These are phyloP conservation scores for Geotrichum reessii DNA, from an alignment of 1,139 yeast genomes.

Conservation along the genomic window DNA sequence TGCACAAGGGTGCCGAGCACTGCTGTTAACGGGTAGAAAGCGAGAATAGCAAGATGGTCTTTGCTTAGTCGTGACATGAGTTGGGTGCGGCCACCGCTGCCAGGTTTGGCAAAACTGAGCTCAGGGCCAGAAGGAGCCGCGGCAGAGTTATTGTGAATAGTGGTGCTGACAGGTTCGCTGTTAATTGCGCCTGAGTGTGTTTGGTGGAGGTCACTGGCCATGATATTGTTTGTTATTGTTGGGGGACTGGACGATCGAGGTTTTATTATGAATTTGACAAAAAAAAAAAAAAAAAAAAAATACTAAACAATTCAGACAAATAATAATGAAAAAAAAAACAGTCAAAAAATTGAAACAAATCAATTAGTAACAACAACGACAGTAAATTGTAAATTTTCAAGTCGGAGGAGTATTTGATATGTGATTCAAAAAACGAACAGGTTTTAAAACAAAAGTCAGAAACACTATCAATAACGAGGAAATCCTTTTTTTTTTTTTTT, in stretches of 20 bases:
- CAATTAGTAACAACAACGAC: no score
- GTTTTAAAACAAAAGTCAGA: no score
- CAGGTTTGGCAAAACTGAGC: neutral
- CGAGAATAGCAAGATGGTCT: conserved; percentile 16
- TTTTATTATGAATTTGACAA: neutral
- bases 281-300: neutral
- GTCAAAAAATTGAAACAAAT: neutral
- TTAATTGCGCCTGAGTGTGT: neutral
- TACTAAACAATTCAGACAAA: neutral
- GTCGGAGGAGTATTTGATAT: no score
- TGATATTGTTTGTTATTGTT: neutral
- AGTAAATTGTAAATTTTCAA: neutral
- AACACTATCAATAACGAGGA: no score
- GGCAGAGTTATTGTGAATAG: neutral
- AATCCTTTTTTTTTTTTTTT: no score
- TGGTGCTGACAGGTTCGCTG: no score
- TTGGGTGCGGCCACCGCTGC: no score
- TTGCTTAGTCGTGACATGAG: neutral
- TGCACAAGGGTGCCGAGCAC: conserved; percentile 31
- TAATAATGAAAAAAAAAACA: neutral
- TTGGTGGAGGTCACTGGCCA: neutral
- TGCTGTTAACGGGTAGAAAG: conserved; percentile 30
- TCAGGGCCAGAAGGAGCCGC: neutral
- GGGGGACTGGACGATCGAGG: neutral
- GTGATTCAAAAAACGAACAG: no score